These are phyloP conservation scores for Nicotiana obtusifolia DNA, from an alignment of 257 asterid species.

Conservation along the genomic window DNA sequence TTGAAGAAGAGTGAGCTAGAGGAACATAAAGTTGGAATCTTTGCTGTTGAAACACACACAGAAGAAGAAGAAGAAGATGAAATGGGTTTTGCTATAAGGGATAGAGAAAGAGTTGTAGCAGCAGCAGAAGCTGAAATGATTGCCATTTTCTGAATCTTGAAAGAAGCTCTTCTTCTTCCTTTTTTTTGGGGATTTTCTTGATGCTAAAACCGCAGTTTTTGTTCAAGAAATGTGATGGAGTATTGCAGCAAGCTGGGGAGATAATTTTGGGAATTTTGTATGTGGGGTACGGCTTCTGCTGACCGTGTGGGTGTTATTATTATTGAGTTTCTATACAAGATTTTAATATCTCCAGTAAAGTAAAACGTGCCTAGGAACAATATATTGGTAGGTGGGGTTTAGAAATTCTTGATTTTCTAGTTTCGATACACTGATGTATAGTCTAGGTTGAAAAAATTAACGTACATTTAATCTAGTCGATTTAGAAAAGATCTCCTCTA, in stretches of 20 bases:
- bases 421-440: not conserved
- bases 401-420: not conserved
- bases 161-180: no score
- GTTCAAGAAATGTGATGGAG: not conserved
- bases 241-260: not conserved
- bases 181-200: not conserved
- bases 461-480: not conserved
- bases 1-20: constrained; percentile 55
- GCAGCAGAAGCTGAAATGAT: not conserved
- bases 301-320: not conserved
- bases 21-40: constrained; percentile 33
- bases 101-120: not conserved
- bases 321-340: not conserved
- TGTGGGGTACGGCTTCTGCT: not conserved
- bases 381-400: not conserved
- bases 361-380: not conserved
- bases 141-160: constrained; percentile 10
- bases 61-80: not conserved
- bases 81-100: not conserved
- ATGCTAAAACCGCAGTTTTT: not conserved
- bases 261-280: constrained; percentile 2
- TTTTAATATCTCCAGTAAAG: not conserved
- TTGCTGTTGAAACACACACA: not conserved
- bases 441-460: not conserved
- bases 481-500: no score